Base-by-base conservation (phyloP, 2,329 filamentous ascomycete genomes). In the Fusarium austroafricanum region DNA sequence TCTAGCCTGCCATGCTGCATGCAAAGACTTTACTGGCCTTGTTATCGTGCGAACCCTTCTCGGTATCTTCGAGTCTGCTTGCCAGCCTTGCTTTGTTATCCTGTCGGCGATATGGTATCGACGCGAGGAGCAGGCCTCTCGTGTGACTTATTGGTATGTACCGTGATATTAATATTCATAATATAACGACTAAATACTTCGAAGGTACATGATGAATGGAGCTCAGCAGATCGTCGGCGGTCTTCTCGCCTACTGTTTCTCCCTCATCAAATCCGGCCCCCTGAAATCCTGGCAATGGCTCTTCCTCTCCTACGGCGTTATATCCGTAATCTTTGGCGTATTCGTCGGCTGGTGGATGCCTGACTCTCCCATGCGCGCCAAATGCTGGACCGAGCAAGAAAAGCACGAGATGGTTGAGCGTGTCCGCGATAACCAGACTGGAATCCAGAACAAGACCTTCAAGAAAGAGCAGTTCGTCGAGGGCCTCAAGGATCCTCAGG, bases 181-280 rank as follows among this genome's bases (percentile, higher is more conserved):
- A 26, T 11, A 28, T 10, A 15, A 20, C 8, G 17, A 18, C 47
- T 50, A 29, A 50, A 5, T 20, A 10, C 3, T 6, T 11, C 14
- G 14, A 2, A 58, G 55, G 55, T 58, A 91, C 76, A 91, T 91
- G 87, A 92, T 92, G 89, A 93, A 92, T 74, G 90, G 90, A 3
- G 84, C 83, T 1, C 90, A 92, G 73, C 90, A 92, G 73, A 89
- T 92, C 50, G 88, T 92, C 10, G 90, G 90, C 31, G 90, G 90
- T 8, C 83, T 92, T 0, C 81, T 92, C 1, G 90, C 90, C 1
- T 92, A 91, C 75, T 89, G 89, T 65, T 84, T 84, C 69, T 81
- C 83, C 4, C 79, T 87, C 5, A 87, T 89, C 73, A 80, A 78
- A 17, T 78, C 71, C 6, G 84, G 86, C 5, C 80, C 83, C 0